These are phyloP conservation scores for Colletotrichum sojae DNA, from an alignment of 2,329 filamentous ascomycete genomes.

Conservation along the genomic window DNA sequence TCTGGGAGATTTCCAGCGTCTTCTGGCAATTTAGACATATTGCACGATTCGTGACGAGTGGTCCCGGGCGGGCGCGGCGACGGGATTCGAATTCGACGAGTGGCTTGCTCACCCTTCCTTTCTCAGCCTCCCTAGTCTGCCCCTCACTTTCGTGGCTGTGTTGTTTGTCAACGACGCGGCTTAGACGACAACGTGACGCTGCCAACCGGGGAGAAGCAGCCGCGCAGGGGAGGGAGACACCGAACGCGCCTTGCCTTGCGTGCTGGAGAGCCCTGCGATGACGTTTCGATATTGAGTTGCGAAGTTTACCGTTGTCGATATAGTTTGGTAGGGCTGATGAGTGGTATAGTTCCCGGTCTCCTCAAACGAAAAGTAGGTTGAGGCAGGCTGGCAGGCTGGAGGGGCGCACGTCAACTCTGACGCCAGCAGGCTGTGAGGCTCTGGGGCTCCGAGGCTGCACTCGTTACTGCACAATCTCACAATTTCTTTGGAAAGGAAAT, in stretches of 20 bases:
- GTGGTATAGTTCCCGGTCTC: too few species aligned
- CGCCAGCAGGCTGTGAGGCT: too few species aligned
- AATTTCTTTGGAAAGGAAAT: too few species aligned
- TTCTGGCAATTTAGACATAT: neutral
- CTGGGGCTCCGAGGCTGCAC: too few species aligned
- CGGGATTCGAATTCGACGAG: neutral
- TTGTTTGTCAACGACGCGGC: neutral
- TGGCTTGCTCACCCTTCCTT: neutral
- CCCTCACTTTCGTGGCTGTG: conserved; percentile 10
- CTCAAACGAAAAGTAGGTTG: too few species aligned
- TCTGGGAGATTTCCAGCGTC: conserved; percentile 18
- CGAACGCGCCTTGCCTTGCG: neutral
- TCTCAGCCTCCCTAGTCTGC: conserved; percentile 9
- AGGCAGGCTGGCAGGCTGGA: too few species aligned
- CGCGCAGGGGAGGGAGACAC: neutral
- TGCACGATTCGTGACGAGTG: conserved; percentile 4
- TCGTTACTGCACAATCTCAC: too few species aligned
- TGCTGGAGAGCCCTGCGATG: neutral
- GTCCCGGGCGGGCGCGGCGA: neutral
- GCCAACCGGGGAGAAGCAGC: neutral
- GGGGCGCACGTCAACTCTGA: too few species aligned
- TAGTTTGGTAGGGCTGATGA: neutral
- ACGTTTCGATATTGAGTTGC: neutral
- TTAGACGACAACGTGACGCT: neutral
- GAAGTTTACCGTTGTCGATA: neutral